These are phyloP conservation scores for Cystobasidiaceae sp. DNA, from an alignment of 1,284 basidiomycete species.

Conservation along the genomic window DNA sequence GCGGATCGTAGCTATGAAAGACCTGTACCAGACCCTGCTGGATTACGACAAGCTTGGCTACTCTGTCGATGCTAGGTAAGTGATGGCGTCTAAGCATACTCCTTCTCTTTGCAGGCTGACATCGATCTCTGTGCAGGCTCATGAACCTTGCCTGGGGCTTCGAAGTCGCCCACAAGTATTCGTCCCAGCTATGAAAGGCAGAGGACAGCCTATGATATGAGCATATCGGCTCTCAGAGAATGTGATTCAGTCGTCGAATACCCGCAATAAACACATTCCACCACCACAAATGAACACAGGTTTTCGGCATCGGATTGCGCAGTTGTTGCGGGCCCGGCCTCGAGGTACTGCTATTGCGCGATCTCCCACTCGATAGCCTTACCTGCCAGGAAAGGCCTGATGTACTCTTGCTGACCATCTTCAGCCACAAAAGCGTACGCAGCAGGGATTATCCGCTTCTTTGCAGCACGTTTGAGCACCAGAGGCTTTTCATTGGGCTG, in stretches of 20 bases:
- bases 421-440: constrained; percentile 51
- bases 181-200: neutral
- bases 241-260: neutral
- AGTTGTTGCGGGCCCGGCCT: neutral
- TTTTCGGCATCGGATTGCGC: too few relatives aligned
- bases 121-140: neutral
- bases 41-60: constrained; percentile 29
- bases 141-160: constrained; percentile 29
- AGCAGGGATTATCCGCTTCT: constrained; percentile 53
- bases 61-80: constrained; percentile 13
- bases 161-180: constrained; percentile 10
- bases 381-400: constrained; percentile 90
- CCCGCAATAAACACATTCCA: too few relatives aligned
- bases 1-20: constrained; percentile 65
- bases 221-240: too few relatives aligned
- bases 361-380: constrained; percentile 79
- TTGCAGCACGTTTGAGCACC: constrained; percentile 46
- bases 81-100: neutral
- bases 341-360: constrained; percentile 34
- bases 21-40: constrained; percentile 49
- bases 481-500: constrained; percentile 40
- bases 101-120: neutral
- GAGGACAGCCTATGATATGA: neutral
- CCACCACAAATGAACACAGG: too few relatives aligned
- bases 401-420: constrained; percentile 51